Percentiles rank a stretch among this genome's conserved stretches.
These are phyloP conservation scores for Lathyrus sativus DNA, from an alignment of 306 rosid species.

Conservation along the genomic window DNA sequence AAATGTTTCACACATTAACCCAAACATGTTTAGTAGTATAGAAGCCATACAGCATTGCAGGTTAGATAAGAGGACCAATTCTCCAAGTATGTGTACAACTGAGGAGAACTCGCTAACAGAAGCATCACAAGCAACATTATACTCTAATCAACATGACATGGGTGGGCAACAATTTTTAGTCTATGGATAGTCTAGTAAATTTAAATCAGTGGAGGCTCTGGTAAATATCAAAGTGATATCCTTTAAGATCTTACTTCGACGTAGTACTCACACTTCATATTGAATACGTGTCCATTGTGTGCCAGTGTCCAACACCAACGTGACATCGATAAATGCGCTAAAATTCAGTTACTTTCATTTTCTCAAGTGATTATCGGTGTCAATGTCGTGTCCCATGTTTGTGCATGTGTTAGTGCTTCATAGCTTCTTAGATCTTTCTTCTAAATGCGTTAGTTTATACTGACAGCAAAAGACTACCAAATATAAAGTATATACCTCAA, in stretches of 20 bases:
- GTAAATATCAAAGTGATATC: neutral
- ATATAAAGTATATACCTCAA: neutral
- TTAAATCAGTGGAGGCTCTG: neutral
- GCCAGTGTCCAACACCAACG: neutral
- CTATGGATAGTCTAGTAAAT: neutral
- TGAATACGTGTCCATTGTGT: neutral
- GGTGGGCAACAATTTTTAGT: neutral
- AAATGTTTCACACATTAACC: neutral
- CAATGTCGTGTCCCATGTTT: neutral
- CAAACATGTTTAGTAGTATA: neutral
- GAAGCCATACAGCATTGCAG: neutral
- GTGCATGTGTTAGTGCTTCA: neutral
- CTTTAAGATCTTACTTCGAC: neutral
- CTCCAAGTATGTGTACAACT: neutral
- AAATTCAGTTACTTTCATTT: neutral
- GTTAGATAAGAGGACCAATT: constrained; percentile 2
- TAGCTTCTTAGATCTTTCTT: constrained; percentile 10
- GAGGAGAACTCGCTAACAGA: neutral
- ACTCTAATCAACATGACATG: neutral
- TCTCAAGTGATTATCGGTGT: neutral
- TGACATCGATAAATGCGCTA: neutral
- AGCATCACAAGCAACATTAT: neutral
- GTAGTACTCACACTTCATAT: neutral
- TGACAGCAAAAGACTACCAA: neutral
- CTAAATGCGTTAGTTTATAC: neutral